Evolutionary conservation across 768 basidiomycete genomes (phyloP).

Genomic region (Ramaria sp.): DNA sequence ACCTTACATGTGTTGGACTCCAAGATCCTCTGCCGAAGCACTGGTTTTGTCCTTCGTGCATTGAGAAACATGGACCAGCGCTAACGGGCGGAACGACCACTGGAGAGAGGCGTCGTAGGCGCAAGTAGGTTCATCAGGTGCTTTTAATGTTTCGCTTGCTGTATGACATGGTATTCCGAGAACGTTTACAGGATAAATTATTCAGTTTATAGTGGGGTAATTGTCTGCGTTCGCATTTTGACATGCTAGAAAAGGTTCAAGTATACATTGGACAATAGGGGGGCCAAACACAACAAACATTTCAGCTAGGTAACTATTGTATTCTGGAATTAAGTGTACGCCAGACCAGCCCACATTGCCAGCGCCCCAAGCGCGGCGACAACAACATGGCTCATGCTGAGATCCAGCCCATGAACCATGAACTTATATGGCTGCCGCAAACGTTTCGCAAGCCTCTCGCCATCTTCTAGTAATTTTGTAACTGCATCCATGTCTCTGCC

Average conservation of each 20-base stretch:
- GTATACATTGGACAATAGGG: neutral
- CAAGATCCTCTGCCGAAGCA: constrained; percentile 43
- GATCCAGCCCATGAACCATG: neutral
- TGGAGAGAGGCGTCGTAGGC: constrained; percentile 7
- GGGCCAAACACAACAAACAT: neutral
- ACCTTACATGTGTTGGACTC: constrained; percentile 48
- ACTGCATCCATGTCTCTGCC: neutral
- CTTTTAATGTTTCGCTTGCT: neutral
- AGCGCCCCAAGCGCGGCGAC: neutral
- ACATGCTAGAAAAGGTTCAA: neutral
- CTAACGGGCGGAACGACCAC: neutral
- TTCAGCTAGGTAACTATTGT: neutral
- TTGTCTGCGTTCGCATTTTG: neutral
- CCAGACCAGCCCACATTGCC: constrained; percentile 2
- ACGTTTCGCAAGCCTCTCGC: neutral
- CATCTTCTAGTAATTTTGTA: neutral
- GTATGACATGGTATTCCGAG: neutral
- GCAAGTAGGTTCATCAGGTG: constrained; percentile 3
- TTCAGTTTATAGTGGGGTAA: no score
- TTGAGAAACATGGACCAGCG: constrained; percentile 22
- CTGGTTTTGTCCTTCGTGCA: constrained; percentile 53
- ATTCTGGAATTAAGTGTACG: neutral
- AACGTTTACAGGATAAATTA: neutral
- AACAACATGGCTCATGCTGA: neutral
- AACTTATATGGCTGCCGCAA: neutral